phyloP scores from a whole-genome alignment of 2,329 filamentous ascomycete genomes.

The Pseudocercospora cruenta region DNA sequence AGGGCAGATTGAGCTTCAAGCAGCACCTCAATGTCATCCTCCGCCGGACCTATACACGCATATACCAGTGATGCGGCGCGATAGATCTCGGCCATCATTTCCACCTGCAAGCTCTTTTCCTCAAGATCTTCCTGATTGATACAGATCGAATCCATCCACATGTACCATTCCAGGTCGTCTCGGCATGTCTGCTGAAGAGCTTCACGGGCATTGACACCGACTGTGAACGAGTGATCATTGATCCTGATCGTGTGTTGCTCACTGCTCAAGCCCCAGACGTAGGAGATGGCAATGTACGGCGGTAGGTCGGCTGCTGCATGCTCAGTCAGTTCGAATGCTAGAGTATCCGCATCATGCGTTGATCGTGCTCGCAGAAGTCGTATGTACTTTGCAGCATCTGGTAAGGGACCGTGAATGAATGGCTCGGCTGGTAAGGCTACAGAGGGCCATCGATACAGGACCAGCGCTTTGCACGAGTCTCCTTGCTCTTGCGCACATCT shows the following conservation, averaged over 20 bases:
- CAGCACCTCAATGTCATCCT: not conserved
- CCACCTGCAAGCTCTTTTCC: slow-evolving; percentile 16
- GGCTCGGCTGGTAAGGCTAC: not conserved
- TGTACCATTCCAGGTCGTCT: not conserved
- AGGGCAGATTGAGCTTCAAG: not conserved
- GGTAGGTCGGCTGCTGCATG: not conserved
- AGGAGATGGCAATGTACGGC: not conserved
- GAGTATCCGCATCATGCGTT: not conserved
- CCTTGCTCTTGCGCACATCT: not conserved
- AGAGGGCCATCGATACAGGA: not conserved
- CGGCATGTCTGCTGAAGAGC: not conserved
- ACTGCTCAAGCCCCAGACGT: not conserved
- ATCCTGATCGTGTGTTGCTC: not conserved
- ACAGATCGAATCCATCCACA: slow-evolving; percentile 23
- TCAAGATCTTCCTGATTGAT: slow-evolving; percentile 16
- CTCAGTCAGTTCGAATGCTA: not conserved
- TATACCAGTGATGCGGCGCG: slow-evolving; percentile 7
- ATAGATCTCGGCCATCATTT: slow-evolving; percentile 21
- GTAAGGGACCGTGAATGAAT: not conserved
- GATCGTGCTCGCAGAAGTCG: not conserved
- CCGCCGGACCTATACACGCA: not conserved
- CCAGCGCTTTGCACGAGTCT: not conserved
- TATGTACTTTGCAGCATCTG: not conserved
- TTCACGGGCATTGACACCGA: not conserved
- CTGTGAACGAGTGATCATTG: not conserved